Base-by-base conservation (phyloP, 176 grass and related monocot species). In the Avena eriantha region DNA sequence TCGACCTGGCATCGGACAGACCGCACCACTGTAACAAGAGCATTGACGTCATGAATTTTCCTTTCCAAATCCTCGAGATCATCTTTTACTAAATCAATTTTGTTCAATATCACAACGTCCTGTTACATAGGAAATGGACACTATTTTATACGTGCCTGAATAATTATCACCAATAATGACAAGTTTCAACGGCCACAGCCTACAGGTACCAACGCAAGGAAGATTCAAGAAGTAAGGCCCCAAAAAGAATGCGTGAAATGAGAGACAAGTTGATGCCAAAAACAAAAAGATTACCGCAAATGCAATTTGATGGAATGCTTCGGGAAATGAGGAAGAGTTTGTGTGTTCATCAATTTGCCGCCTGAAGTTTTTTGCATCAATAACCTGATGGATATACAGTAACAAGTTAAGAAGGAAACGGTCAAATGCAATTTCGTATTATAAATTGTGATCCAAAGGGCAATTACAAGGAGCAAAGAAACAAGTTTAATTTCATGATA, bases 51-150 rank as follows among this genome's bases (percentile, higher is more conserved):
- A 92, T 82, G 75, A 82, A 98, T 98, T 64, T 91, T 84, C 77
- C 64, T 96, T 93, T 98, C 92, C 82, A 98, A 83, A 53, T 92
- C 90, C 80, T 94, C 88, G 8, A 98, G 55, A 75, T 86, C 13
- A 8, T 85, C 89, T 86, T 73, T 77, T 43, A 94, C 89, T 87
- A 98, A 91, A 80, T 98, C 97, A 87, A 94, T 90, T 96, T 98
- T 96, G 82, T 98, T 98, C 59, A 98, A 85, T 92, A 98, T 94
- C 73, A 98, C 92, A 88, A 96, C 82, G 88, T 98, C 97, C 94
- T 98, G 82, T 79, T 56, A 81, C 77, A 80, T 24, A 84, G 2
- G 12, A 63, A 50, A 60, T 81, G 61, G n/a, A 69, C 5, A 68
- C 10, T 39, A 33, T 48, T 41, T 61, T 87, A 47, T 68, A 43